Conservation (phyloP, 1,139 yeast genomes). For the Diutina catenulata region DNA sequence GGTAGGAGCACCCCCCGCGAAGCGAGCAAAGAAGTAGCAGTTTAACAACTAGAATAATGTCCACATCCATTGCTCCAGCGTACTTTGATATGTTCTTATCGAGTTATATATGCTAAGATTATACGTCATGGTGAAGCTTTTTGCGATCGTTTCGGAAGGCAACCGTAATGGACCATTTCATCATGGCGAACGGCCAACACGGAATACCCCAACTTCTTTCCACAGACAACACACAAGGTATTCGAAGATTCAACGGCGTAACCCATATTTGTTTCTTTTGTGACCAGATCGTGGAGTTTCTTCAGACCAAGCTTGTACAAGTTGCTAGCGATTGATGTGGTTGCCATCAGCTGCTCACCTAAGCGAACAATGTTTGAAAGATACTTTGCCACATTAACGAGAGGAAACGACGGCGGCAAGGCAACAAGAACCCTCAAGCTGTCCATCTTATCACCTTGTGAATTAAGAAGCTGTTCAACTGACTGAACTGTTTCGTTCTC, state of each 20-base stretch:
- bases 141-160: too few species aligned
- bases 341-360: not conserved
- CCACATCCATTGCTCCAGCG: too few species aligned
- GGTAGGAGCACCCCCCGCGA: not conserved
- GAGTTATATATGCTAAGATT: too few species aligned
- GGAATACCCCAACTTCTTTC: slow-evolving; percentile 1
- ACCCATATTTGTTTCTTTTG: not conserved
- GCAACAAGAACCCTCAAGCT: not conserved
- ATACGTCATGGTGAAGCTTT: too few species aligned
- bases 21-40: not conserved
- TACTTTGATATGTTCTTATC: too few species aligned
- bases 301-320: not conserved
- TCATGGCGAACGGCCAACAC: not conserved
- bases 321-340: not conserved
- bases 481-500: slow-evolving; percentile 1
- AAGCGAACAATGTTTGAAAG: not conserved
- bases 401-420: not conserved
- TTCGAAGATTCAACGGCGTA: not conserved
- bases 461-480: not conserved
- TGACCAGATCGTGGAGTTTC: not conserved
- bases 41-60: not conserved
- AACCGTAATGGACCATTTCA: slow-evolving; percentile 2
- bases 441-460: not conserved
- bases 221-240: not conserved
- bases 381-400: not conserved